Base-by-base conservation (phyloP, 805 yeast genomes). In the Ogataea kodamae region DNA sequence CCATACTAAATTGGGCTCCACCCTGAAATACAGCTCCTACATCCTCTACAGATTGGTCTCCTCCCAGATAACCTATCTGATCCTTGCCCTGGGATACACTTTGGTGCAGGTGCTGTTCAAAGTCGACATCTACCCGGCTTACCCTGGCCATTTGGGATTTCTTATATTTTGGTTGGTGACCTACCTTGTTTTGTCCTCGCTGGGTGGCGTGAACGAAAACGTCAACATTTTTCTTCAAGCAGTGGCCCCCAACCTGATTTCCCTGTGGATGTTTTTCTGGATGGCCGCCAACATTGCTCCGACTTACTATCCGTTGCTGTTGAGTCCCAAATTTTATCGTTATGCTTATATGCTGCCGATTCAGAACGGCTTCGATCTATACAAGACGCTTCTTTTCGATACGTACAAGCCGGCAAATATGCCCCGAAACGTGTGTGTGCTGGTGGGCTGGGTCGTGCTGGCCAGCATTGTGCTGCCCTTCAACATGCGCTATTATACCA, bases 311-410 rank as follows among this genome's bases (percentile, higher is more conserved):
- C 79, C 87, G 5, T 46, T 78, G 48, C 78, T 68, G 1, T 57
- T 81, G 33, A 58, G 65, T 12, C 74, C 76, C 5, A 42, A 53
- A 11, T 74, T 80, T 44, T 81, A 68, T 54, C 59, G 78, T 28
- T 78, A 72, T 52, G 85, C 86, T n/a, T 78, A 76, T 47, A 78
- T 72, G 15, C 63, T 76, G 61, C 89, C 89, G 1, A 65, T 79
- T 25, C 74, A 75, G 48, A 76, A 78, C 41, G 74, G 81, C 0
- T 66, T 66, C 30, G 82, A 75, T 39, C 65, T 74, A 19, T 68
- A 67, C 39, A 72, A 72, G 48, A 81, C 78, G 2, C 61, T 80
- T 2, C 65, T 81, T 37, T 69, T 77, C 48, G 58, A 75, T 48
- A 58, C 79, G 3, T 70, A 70, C 52, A 78, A 72, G 49, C 22